Conservation (phyloP, 1,284 basidiomycete genomes). For the Takashimella koratensis region DNA sequence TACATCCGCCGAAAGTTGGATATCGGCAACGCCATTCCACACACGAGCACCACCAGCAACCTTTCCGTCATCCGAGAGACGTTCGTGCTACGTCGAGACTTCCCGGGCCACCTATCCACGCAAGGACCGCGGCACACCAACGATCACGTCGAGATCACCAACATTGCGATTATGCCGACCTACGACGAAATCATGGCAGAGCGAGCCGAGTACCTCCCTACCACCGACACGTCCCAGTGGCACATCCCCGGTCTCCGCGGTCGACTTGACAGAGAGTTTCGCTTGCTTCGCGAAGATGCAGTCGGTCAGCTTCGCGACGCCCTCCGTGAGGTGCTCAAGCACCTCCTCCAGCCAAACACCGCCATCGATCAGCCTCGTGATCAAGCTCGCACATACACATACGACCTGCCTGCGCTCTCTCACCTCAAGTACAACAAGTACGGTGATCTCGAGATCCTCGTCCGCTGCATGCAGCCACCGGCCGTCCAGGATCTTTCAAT, state of each 20-base stretch:
- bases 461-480: slow-evolving; percentile 1
- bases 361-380: background rate
- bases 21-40: too few relatives aligned
- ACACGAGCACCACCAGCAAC: too few relatives aligned
- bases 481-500: too few relatives aligned
- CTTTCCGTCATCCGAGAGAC: background rate
- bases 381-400: background rate
- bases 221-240: slow-evolving; percentile 56
- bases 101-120: too few relatives aligned
- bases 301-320: slow-evolving; percentile 50
- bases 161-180: slow-evolving; percentile 63
- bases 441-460: background rate
- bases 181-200: slow-evolving; percentile 57
- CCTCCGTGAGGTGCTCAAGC: slow-evolving; percentile 52
- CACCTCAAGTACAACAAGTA: slow-evolving; percentile 1
- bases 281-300: slow-evolving; percentile 65
- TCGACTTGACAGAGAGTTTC: slow-evolving; percentile 63
- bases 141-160: slow-evolving; percentile 56
- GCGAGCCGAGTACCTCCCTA: slow-evolving; percentile 57
- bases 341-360: slow-evolving; percentile 37
- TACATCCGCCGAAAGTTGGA: too few relatives aligned
- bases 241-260: slow-evolving; percentile 57
- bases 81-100: background rate
- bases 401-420: background rate
- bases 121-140: background rate